Evolutionary conservation across 345 rosid species (phyloP).

Genomic region (Aurinia saxatilis): DNA sequence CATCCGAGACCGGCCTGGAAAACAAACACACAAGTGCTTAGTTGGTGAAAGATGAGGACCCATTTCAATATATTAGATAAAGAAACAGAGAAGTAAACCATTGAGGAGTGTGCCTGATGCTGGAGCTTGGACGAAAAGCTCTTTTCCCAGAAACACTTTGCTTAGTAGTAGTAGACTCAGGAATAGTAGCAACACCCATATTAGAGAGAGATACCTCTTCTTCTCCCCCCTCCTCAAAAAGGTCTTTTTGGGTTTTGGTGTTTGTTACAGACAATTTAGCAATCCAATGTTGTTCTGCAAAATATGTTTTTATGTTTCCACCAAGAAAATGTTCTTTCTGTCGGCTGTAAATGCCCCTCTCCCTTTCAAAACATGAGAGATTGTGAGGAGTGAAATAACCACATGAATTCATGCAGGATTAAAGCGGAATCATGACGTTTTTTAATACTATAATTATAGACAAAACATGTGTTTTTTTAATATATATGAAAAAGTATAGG

Average conservation of each 20-base stretch:
- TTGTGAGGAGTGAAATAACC: background rate
- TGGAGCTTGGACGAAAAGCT: slow-evolving; percentile 82
- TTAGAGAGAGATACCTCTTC: slow-evolving; percentile 5
- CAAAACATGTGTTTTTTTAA: no score
- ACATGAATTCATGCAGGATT: slow-evolving; percentile 26
- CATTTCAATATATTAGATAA: no score
- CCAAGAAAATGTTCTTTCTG: slow-evolving; percentile 8
- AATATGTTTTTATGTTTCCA: slow-evolving; percentile 22
- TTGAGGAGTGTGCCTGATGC: slow-evolving; percentile 87
- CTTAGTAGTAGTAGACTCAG: slow-evolving; percentile 42
- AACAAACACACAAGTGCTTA: background rate
- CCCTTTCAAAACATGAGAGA: slow-evolving; percentile 2
- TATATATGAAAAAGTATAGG: background rate
- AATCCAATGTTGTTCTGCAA: slow-evolving; percentile 20
- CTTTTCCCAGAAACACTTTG: slow-evolving; percentile 77
- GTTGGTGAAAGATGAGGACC: background rate
- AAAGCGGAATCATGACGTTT: slow-evolving; percentile 18
- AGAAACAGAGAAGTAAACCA: slow-evolving; percentile 36
- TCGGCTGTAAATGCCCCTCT: slow-evolving; percentile 23
- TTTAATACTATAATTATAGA: background rate
- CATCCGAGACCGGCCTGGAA: slow-evolving; percentile 96
- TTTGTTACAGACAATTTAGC: slow-evolving; percentile 18
- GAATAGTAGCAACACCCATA: slow-evolving; percentile 52
- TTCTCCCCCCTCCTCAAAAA: background rate
- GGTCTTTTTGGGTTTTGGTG: background rate